A percentile compares a stretch with the other conserved stretches of the same genome.
Evolutionary conservation across 164 flowering plant genomes (phyloP).

Genomic region (Akebia trifoliata): DNA sequence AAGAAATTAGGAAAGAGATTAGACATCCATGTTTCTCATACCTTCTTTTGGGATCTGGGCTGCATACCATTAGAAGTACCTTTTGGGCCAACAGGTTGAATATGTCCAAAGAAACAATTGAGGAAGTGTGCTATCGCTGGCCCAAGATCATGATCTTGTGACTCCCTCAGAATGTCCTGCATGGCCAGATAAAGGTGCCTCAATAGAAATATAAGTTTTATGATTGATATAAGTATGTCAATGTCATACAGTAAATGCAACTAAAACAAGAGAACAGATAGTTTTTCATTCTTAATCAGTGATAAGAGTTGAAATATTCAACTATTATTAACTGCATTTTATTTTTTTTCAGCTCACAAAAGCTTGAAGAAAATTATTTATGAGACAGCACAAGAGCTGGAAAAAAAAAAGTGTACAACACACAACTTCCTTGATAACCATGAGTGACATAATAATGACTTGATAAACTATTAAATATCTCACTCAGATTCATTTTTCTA

Average conservation of each 20-base stretch:
- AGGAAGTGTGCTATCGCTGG: slow-evolving; percentile 74
- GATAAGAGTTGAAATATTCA: background rate
- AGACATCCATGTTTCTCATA: slow-evolving; percentile 10
- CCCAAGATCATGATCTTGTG: slow-evolving; percentile 89
- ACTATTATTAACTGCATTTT: background rate
- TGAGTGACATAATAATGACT: no score
- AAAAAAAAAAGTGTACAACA: no score
- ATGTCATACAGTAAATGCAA: background rate
- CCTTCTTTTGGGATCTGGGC: slow-evolving; percentile 58
- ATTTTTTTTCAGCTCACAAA: background rate
- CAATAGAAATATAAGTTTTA: background rate
- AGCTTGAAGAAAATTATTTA: background rate
- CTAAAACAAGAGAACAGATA: no score
- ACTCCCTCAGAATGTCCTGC: slow-evolving; percentile 79
- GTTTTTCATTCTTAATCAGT: background rate
- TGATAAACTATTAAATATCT: no score
- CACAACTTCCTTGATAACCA: no score
- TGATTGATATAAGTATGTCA: background rate
- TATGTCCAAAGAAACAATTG: slow-evolving; percentile 80
- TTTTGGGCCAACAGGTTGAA: slow-evolving; percentile 40
- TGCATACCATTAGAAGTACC: slow-evolving; percentile 26
- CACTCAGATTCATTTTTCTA: no score
- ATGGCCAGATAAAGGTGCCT: slow-evolving; percentile 9
- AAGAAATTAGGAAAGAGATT: no score
- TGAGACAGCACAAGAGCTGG: background rate